A percentile compares a stretch with the other conserved stretches of the same genome.
Evolutionary conservation across 345 rosid species (phyloP).

Genomic region (Arabis alpina): DNA sequence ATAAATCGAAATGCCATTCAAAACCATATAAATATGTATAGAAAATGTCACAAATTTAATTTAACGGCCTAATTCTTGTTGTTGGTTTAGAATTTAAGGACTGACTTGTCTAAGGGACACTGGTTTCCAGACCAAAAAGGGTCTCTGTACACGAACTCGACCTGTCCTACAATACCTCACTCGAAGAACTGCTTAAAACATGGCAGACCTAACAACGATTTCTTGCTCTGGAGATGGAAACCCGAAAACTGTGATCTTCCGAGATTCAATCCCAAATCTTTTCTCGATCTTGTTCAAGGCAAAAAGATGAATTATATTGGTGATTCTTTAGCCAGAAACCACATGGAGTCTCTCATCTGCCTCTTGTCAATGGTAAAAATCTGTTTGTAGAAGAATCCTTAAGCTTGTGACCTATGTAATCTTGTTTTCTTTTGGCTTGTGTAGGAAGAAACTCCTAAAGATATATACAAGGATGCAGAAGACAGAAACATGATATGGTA

Average conservation of each 20-base stretch:
- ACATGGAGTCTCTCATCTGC: conserved; percentile 77
- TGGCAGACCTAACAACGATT: conserved; percentile 62
- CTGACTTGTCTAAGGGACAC: conserved; percentile 60
- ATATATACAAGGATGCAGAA: conserved; percentile 55
- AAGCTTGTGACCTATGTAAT: background rate
- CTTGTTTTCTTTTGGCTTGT: background rate
- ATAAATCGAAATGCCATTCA: background rate
- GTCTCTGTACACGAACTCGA: conserved; percentile 57
- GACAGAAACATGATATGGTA: conserved; percentile 64
- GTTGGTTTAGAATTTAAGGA: conserved; percentile 18
- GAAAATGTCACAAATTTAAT: background rate
- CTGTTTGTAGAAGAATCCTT: conserved; percentile 4
- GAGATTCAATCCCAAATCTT: conserved; percentile 56
- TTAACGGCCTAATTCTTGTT: background rate
- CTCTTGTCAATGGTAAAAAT: conserved; percentile 62
- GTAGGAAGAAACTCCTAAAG: conserved; percentile 67
- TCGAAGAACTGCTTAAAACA: conserved; percentile 67
- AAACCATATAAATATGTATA: background rate
- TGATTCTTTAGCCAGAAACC: conserved; percentile 84
- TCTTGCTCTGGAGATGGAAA: conserved; percentile 85
- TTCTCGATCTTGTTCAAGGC: conserved; percentile 56
- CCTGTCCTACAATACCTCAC: conserved; percentile 62
- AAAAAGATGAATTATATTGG: conserved; percentile 72
- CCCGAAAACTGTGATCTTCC: conserved; percentile 68
- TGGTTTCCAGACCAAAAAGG: conserved; percentile 64